Evolutionary conservation across 2,329 filamentous ascomycete species (phyloP).

Genomic region (Pseudopithomyces maydicus): DNA sequence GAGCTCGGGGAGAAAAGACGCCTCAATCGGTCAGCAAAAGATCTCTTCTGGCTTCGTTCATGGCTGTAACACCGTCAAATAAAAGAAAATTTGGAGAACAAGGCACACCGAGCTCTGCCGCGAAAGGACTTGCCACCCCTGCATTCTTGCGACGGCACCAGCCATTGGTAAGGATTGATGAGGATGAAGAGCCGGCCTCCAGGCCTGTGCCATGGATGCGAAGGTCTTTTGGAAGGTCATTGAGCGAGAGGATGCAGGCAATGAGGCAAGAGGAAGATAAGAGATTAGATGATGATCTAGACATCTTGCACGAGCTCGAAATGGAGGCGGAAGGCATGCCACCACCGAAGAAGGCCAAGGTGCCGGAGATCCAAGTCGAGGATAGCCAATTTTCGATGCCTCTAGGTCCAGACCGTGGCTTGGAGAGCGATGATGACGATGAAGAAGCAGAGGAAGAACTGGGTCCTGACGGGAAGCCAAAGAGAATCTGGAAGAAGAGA

Average conservation of each 20-base stretch:
- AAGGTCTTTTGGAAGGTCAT: slow-evolving; percentile 63
- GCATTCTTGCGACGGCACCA: slow-evolving; percentile 67
- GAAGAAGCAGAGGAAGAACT: slow-evolving; percentile 42
- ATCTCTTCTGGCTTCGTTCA: slow-evolving; percentile 65
- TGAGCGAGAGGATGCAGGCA: slow-evolving; percentile 75
- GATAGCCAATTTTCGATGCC: slow-evolving; percentile 53
- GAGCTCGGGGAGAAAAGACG: slow-evolving; percentile 47
- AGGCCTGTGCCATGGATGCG: slow-evolving; percentile 50
- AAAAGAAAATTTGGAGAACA: slow-evolving; percentile 50
- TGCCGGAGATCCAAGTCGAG: slow-evolving; percentile 44
- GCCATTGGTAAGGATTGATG: slow-evolving; percentile 59
- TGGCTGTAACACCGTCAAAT: slow-evolving; percentile 57
- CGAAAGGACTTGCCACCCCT: slow-evolving; percentile 67
- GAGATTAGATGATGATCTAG: slow-evolving; percentile 71
- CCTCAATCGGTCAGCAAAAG: slow-evolving; percentile 64
- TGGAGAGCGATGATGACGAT: slow-evolving; percentile 65
- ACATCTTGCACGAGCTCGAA: slow-evolving; percentile 75
- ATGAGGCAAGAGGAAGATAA: slow-evolving; percentile 63
- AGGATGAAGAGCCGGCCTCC: slow-evolving; percentile 52
- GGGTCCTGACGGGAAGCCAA: slow-evolving; percentile 63
- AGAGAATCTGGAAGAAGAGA: slow-evolving; percentile 78
- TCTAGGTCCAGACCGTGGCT: slow-evolving; percentile 50
- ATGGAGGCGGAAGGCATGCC: slow-evolving; percentile 42
- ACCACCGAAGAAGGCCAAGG: slow-evolving; percentile 29
- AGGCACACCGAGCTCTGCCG: slow-evolving; percentile 39